A percentile compares a stretch with the other conserved stretches of the same genome.
phyloP scores from a whole-genome alignment of 129 eudicot species.

The Tagetes patula region DNA sequence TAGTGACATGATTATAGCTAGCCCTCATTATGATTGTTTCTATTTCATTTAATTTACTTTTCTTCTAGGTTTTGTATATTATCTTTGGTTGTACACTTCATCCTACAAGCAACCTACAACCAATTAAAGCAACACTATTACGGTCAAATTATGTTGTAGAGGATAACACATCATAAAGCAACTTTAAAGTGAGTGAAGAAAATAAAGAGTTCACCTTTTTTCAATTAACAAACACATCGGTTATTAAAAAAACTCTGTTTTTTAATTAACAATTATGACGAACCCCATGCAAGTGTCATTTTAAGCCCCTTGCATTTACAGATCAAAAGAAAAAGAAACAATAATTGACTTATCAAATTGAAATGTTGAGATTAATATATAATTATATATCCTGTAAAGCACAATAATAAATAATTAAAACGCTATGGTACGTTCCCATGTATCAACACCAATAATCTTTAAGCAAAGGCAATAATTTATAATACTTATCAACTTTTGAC shows the following conservation, averaged over 20 bases:
- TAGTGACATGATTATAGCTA: no score
- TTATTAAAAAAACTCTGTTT: background rate
- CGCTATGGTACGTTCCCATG: no score
- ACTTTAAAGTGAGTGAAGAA: background rate
- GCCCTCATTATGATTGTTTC: background rate
- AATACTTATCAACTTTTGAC: slow-evolving; percentile 28
- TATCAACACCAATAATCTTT: slow-evolving; percentile 13
- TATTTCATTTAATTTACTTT: background rate
- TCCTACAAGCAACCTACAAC: slow-evolving; percentile 1
- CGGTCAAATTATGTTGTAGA: background rate
- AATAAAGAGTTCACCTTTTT: background rate
- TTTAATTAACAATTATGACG: background rate
- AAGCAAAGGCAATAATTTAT: slow-evolving; percentile 30
- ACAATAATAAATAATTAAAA: no score
- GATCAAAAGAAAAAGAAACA: background rate
- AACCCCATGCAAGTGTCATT: background rate
- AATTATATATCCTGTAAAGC: no score
- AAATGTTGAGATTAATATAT: no score
- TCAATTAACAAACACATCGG: background rate
- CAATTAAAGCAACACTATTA: background rate
- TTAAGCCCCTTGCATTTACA: background rate
- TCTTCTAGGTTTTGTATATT: background rate
- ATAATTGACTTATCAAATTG: background rate
- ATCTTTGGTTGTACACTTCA: background rate
- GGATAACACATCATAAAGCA: slow-evolving; percentile 13